These are phyloP conservation scores for Friedmanniomyces endolithicus DNA, from an alignment of 495 filamentous ascomycete species.

Conservation along the genomic window DNA sequence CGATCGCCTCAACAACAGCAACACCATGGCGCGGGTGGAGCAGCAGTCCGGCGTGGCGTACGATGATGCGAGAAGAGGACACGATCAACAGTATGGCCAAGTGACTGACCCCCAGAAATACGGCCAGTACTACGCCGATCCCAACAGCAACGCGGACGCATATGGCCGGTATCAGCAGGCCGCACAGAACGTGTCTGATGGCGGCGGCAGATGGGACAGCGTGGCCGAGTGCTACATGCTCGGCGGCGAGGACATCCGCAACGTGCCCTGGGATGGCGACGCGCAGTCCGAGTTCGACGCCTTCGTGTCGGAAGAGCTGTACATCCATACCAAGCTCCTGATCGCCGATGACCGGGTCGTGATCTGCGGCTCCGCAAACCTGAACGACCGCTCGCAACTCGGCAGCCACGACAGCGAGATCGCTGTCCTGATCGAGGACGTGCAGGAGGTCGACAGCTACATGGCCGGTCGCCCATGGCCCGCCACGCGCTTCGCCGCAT, in stretches of 20 bases:
- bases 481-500: conserved; percentile 71
- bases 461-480: conserved; percentile 63
- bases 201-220: conserved; percentile 49
- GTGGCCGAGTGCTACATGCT: conserved; percentile 81
- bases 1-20: conserved; percentile 72
- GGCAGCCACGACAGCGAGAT: conserved; percentile 77
- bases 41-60: conserved; percentile 59
- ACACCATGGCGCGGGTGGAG: conserved; percentile 52
- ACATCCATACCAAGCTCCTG: conserved; percentile 86
- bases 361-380: conserved; percentile 83
- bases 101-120: conserved; percentile 17
- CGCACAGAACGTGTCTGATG: conserved; percentile 42
- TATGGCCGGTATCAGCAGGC: conserved; percentile 58
- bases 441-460: conserved; percentile 48
- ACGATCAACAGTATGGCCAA: conserved; percentile 40
- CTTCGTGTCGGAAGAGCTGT: conserved; percentile 86
- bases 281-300: conserved; percentile 66
- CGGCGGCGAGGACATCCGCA: conserved; percentile 58
- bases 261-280: conserved; percentile 64
- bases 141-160: conserved; percentile 11
- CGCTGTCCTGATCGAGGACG: conserved; percentile 71
- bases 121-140: conserved; percentile 10
- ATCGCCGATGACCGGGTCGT: conserved; percentile 85
- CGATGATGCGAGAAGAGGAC: conserved; percentile 52
- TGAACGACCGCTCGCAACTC: conserved; percentile 90